These are phyloP conservation scores for Cicer bijugum DNA, from an alignment of 306 rosid species.

Conservation along the genomic window DNA sequence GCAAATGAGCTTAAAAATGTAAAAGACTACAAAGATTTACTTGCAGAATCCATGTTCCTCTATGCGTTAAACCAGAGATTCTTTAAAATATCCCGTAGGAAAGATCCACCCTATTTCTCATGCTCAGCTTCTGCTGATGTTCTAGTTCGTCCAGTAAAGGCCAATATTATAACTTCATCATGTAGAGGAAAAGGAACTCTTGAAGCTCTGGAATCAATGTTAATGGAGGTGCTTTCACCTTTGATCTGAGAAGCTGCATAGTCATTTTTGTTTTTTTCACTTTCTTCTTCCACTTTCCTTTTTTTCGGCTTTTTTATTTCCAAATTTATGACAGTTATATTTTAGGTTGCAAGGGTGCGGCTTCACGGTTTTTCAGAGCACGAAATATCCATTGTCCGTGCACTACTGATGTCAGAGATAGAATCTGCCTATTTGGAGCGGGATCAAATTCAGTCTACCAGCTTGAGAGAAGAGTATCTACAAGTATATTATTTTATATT, in stretches of 20 bases:
- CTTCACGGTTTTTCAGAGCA: constrained; percentile 93
- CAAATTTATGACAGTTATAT: constrained; percentile 44
- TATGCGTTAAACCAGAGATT: constrained; percentile 88
- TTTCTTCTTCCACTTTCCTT: constrained; percentile 13
- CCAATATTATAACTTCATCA: constrained; percentile 83
- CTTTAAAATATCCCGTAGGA: constrained; percentile 87
- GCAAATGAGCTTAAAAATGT: constrained; percentile 78
- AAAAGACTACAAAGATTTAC: constrained; percentile 82
- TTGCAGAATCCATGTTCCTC: constrained; percentile 94
- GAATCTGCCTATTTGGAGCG: constrained; percentile 98
- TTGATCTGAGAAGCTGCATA: constrained; percentile 27
- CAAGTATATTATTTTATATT: constrained; percentile 59
- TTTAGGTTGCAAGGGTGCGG: constrained; percentile 87
- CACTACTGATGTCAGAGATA: constrained; percentile 85
- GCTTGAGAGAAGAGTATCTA: constrained; percentile 85
- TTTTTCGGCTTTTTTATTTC: constrained; percentile 27
- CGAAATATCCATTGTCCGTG: constrained; percentile 79
- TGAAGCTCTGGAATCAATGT: constrained; percentile 85
- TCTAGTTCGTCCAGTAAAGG: constrained; percentile 84
- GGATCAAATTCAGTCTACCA: constrained; percentile 94
- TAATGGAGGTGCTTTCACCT: constrained; percentile 71
- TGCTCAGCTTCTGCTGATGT: constrained; percentile 89
- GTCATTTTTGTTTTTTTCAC: constrained; percentile 1
- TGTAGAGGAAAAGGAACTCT: constrained; percentile 87
- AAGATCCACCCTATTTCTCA: constrained; percentile 93